These are phyloP conservation scores for Lasiodiplodia sp. DNA, from an alignment of 2,329 filamentous ascomycete species.

Conservation along the genomic window DNA sequence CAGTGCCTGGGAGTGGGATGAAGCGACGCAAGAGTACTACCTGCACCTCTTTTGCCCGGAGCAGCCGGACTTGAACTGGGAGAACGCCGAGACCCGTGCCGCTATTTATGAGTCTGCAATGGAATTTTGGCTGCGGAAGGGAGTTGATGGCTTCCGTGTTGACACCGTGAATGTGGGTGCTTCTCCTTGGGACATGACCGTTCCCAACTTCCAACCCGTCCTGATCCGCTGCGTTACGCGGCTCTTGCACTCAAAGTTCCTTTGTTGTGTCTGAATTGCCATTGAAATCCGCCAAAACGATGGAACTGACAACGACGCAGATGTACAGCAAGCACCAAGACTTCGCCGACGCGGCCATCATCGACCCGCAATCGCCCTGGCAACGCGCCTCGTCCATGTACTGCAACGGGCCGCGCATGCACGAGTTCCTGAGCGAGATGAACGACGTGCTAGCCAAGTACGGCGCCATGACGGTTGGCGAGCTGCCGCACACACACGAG, in stretches of 20 bases:
- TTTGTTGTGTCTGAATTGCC: no score
- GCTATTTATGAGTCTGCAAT: slow-evolving; percentile 74
- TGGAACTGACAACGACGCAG: not conserved
- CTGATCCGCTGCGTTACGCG: no score
- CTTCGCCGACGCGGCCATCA: slow-evolving; percentile 29
- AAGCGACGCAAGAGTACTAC: slow-evolving; percentile 76
- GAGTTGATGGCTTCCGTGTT: slow-evolving; percentile 60
- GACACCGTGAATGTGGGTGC: slow-evolving; percentile 48
- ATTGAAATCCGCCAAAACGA: no score
- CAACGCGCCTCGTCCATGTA: slow-evolving; percentile 58
- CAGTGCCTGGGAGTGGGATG: slow-evolving; percentile 74
- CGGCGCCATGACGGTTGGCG: slow-evolving; percentile 74
- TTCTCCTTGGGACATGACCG: no score
- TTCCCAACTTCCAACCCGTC: not conserved
- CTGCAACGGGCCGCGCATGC: slow-evolving; percentile 72
- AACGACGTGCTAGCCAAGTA: slow-evolving; percentile 64
- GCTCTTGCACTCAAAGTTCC: no score
- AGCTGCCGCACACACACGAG: slow-evolving; percentile 70
- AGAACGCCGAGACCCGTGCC: slow-evolving; percentile 69
- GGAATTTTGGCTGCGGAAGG: slow-evolving; percentile 79
- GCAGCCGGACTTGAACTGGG: slow-evolving; percentile 89
- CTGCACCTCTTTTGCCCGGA: slow-evolving; percentile 77
- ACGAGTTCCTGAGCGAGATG: slow-evolving; percentile 74
- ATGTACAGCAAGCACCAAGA: slow-evolving; percentile 26
- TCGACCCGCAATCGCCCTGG: slow-evolving; percentile 31